phyloP scores from a whole-genome alignment of 2,329 filamentous ascomycete species.

The Fusarium solani-melongenae region DNA sequence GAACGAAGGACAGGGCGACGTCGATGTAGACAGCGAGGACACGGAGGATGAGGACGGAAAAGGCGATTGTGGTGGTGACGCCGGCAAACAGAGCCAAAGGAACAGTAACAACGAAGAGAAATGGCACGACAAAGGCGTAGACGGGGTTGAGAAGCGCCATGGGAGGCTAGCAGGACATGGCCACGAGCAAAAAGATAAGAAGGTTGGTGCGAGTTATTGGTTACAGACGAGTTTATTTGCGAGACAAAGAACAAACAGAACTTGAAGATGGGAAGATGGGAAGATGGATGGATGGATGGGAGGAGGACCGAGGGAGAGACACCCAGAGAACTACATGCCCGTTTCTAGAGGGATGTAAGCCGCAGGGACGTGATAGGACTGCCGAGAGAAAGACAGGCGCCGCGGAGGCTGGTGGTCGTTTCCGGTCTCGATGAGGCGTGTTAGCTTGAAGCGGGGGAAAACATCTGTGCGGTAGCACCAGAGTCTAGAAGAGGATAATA shows the following conservation, averaged over 20 bases:
- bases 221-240: neutral
- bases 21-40: constrained; percentile 73
- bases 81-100: constrained; percentile 72
- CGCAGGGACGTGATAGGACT: neutral
- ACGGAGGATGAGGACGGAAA: constrained; percentile 69
- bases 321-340: neutral
- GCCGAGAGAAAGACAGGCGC: neutral
- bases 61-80: constrained; percentile 71
- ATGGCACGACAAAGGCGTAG: constrained; percentile 68
- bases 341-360: neutral
- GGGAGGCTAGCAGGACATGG: constrained; percentile 36
- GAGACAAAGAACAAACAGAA: constrained; percentile 2
- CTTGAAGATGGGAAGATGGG: neutral
- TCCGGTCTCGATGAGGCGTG: neutral
- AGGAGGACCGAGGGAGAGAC: neutral
- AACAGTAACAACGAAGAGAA: constrained; percentile 70
- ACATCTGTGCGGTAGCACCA: neutral
- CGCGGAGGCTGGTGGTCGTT: neutral
- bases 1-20: constrained; percentile 67
- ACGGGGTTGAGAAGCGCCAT: constrained; percentile 67
- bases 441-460: neutral
- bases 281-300: neutral
- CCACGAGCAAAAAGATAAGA: constrained; percentile 15
- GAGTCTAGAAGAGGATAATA: neutral
- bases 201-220: constrained; percentile 3